These are phyloP conservation scores for Amniculicola lignicola DNA, from an alignment of 495 filamentous ascomycete species.

Conservation along the genomic window DNA sequence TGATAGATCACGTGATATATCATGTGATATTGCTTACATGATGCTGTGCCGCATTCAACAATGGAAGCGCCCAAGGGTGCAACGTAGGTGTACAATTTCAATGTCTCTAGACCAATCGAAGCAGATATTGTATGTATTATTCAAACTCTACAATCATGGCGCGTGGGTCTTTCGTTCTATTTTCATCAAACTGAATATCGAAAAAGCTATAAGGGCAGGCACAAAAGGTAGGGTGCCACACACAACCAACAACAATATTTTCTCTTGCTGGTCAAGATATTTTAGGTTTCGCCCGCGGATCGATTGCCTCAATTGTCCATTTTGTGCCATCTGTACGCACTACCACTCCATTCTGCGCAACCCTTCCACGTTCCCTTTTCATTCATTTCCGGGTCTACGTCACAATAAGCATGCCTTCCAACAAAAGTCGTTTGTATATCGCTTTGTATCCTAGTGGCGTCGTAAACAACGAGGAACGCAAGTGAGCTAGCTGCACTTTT, in stretches of 20 bases:
- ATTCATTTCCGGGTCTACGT: conserved; percentile 5
- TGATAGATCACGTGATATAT: too few relatives aligned
- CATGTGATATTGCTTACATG: too few relatives aligned
- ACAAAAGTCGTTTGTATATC: conserved; percentile 16
- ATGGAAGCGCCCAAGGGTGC: neutral
- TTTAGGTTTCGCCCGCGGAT: neutral
- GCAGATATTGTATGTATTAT: neutral
- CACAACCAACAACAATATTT: neutral
- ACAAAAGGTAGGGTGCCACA: conserved; percentile 1
- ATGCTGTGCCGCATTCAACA: too few relatives aligned
- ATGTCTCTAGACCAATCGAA: neutral
- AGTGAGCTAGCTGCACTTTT: conserved; percentile 14
- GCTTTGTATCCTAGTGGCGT: conserved; percentile 17
- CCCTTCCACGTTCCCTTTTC: conserved; percentile 1
- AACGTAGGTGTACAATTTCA: neutral
- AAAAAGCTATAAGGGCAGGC: conserved; percentile 1
- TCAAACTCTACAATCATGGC: neutral
- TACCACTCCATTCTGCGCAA: conserved; percentile 1
- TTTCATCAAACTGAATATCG: neutral
- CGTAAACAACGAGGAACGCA: conserved; percentile 21
- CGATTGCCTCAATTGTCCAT: neutral
- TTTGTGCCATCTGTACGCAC: neutral
- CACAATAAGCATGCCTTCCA: conserved; percentile 10
- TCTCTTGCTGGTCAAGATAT: neutral
- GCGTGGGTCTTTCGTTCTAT: too few relatives aligned